These are phyloP conservation scores for Botryosphaeria agaves DNA, from an alignment of 2,329 filamentous ascomycete species.

Conservation along the genomic window DNA sequence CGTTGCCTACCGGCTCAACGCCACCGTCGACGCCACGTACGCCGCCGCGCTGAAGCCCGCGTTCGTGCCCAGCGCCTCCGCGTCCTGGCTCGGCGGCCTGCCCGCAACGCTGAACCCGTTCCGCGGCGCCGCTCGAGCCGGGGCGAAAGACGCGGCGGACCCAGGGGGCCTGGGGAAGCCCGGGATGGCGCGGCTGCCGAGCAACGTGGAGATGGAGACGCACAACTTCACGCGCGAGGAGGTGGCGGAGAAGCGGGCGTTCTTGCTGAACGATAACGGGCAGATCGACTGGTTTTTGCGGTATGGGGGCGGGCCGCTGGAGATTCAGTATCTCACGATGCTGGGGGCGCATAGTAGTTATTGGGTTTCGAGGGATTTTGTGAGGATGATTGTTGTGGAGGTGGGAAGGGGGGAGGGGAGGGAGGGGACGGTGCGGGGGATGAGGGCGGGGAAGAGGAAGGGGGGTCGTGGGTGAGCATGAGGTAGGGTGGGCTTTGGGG, in stretches of 20 bases:
- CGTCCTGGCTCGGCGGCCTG: slow-evolving; percentile 24
- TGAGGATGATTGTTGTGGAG: slow-evolving; percentile 79
- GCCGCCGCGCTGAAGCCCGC: slow-evolving; percentile 60
- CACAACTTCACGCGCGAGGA: slow-evolving; percentile 91
- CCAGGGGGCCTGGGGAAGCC: slow-evolving; percentile 15
- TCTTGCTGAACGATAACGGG: slow-evolving; percentile 84
- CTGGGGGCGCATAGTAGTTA: slow-evolving; percentile 88
- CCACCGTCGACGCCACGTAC: slow-evolving; percentile 69
- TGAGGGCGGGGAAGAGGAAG: slow-evolving; percentile 38
- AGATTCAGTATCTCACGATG: slow-evolving; percentile 97
- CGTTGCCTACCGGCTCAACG: slow-evolving; percentile 84
- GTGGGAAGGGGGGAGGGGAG: slow-evolving; percentile 59
- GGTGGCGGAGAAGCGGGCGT: slow-evolving; percentile 75
- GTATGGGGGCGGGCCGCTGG: slow-evolving; percentile 70
- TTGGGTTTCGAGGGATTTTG: slow-evolving; percentile 75
- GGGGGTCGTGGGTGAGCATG: slow-evolving; percentile 1
- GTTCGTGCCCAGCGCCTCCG: slow-evolving; percentile 56
- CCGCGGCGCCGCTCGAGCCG: slow-evolving; percentile 11
- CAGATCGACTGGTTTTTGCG: slow-evolving; percentile 84
- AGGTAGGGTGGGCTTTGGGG: no score
- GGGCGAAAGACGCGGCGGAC: slow-evolving; percentile 10
- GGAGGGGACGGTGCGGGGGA: slow-evolving; percentile 32
- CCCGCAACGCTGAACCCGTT: slow-evolving; percentile 21
- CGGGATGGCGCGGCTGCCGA: slow-evolving; percentile 21
- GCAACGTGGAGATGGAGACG: slow-evolving; percentile 71